phyloP scores from a whole-genome alignment of 306 rosid genomes.

The Dalbergia cochinchinensis region DNA sequence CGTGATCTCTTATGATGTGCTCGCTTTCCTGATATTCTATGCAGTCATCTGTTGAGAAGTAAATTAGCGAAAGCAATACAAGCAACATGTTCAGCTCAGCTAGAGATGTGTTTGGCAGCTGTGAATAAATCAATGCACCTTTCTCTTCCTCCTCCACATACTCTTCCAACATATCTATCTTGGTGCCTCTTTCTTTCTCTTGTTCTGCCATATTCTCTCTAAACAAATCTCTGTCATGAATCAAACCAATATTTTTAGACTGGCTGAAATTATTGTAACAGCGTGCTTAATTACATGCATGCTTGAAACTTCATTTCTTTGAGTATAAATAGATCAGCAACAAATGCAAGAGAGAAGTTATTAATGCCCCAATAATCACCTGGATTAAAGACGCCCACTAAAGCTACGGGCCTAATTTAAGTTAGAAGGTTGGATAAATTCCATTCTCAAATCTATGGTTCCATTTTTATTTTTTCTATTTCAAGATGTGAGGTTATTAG shows the following conservation, averaged over 20 bases:
- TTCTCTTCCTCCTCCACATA: constrained; percentile 33
- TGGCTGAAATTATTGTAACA: neutral
- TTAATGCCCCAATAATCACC: neutral
- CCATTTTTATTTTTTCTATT: constrained; percentile 31
- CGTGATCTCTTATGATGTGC: constrained; percentile 6
- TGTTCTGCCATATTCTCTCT: constrained; percentile 40
- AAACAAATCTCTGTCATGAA: constrained; percentile 1
- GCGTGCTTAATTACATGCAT: neutral
- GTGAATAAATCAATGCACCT: constrained; percentile 5
- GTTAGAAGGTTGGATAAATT: constrained; percentile 15
- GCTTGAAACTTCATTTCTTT: neutral
- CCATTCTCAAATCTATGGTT: constrained; percentile 1
- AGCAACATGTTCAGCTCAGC: constrained; percentile 60
- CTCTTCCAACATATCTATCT: constrained; percentile 35
- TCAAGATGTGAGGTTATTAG: constrained; percentile 36
- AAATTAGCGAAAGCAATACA: constrained; percentile 54
- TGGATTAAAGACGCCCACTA: constrained; percentile 13
- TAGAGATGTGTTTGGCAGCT: constrained; percentile 36
- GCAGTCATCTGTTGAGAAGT: constrained; percentile 45
- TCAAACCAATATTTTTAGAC: constrained; percentile 10
- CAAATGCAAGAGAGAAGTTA: neutral
- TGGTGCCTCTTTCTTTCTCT: constrained; percentile 22
- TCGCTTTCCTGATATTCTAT: neutral
- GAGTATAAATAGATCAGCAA: constrained; percentile 25
- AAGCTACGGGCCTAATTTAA: constrained; percentile 22